A percentile compares a stretch with the other conserved stretches of the same genome.
These are phyloP conservation scores for Yamadazyma taylorii DNA, from an alignment of 1,139 yeast genomes.

Conservation along the genomic window DNA sequence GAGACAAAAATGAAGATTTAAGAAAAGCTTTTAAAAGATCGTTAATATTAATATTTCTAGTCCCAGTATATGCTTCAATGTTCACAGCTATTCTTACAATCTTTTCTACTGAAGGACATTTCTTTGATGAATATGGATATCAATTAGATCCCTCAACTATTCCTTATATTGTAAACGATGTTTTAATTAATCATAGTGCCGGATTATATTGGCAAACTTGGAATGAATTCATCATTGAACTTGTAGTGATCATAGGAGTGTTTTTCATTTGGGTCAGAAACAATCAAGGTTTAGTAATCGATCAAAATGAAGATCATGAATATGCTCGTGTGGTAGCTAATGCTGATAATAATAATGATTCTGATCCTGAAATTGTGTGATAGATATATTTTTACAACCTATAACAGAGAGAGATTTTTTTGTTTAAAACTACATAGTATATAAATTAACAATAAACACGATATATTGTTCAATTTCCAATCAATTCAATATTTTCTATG, in stretches of 20 bases:
- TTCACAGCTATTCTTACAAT: slow-evolving; percentile 6
- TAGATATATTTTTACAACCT: no score
- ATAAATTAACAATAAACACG: no score
- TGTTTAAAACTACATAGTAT: no score
- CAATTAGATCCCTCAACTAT: slow-evolving; percentile 4
- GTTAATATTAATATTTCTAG: slow-evolving; percentile 27
- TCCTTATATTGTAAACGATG: slow-evolving; percentile 4
- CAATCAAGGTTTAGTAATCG: slow-evolving; percentile 33
- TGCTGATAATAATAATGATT: slow-evolving; percentile 7
- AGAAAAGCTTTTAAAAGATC: slow-evolving; percentile 30
- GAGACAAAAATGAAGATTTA: slow-evolving; percentile 22
- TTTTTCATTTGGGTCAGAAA: slow-evolving; percentile 37
- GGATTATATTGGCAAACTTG: slow-evolving; percentile 9
- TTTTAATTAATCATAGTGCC: slow-evolving; percentile 3
- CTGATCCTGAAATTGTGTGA: slow-evolving; percentile 6
- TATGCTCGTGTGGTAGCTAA: slow-evolving; percentile 2
- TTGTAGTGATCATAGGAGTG: slow-evolving; percentile 21
- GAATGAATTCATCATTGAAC: slow-evolving; percentile 17
- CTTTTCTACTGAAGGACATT: neutral
- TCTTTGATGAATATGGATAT: slow-evolving; percentile 3
- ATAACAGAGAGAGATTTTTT: no score
- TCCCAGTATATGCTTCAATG: slow-evolving; percentile 24
- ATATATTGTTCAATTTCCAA: neutral
- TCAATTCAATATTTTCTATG: slow-evolving; percentile 5
- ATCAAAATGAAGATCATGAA: slow-evolving; percentile 17